Base-by-base conservation (phyloP, 139 green algal genomes). In the Mesostigma viride region DNA sequence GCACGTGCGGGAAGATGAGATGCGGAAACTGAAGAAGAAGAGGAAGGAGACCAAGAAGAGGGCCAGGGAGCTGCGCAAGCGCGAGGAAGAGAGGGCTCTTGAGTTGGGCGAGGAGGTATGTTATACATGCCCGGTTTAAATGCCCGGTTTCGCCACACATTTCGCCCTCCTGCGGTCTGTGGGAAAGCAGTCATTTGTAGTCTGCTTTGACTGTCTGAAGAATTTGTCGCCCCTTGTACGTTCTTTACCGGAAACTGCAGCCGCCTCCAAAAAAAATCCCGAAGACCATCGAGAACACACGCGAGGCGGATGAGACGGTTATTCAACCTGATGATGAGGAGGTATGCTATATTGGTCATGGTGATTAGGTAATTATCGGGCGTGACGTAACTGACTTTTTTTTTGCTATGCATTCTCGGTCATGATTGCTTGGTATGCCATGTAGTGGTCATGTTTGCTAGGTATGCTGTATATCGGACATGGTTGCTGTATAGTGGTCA, bases 301-400 rank as follows among this genome's bases (percentile, higher is more conserved):
- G 68, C 26, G 68, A 74, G 62, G 26, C 27, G 32, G 68, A 74
- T 24, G 68, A 74, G 35, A 69, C 68, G 40, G 14, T 69, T 27
- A 58, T 51, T 24, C 34, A 61, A 11, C 46, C 58, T 2, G 68
- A 74, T 35, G 68, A 74, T 28, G 34, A 62, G 30, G 64, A 70
- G 64, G 64, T 70, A 51, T 14, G 40, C 40, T 24, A 8, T 14
- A 51, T 8, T 51, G 40, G 11, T 24, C 14, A 51, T 14, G 40
- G 40, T 14, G 40, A n/a, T n/a, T n/a, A n/a, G n/a, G n/a, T n/a
- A n/a, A n/a, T n/a, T n/a, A n/a, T n/a, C n/a, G n/a, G n/a, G n/a
- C n/a, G n/a, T n/a, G n/a, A n/a, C n/a, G n/a, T n/a, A n/a, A n/a
- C n/a, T n/a, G n/a, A n/a, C n/a, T n/a, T n/a, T n/a, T n/a, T n/a